phyloP scores from a whole-genome alignment of 176 grass and related monocot genomes.

The Rhynchospora pubera region DNA sequence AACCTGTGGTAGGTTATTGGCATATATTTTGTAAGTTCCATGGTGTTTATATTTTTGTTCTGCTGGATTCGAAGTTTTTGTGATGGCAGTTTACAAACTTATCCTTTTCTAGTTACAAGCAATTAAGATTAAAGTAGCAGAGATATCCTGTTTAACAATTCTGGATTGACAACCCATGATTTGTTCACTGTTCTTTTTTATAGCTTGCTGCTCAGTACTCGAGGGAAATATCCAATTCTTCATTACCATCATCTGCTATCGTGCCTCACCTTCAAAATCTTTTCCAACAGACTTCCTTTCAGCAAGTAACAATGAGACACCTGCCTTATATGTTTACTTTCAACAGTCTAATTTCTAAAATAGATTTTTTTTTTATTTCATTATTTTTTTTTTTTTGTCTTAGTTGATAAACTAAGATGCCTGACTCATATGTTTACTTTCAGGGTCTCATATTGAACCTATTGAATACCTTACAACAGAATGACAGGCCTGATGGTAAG shows the following conservation, averaged over 20 bases:
- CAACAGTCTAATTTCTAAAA: slow-evolving; percentile 6
- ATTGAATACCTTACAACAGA: slow-evolving; percentile 78
- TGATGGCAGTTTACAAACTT: background rate
- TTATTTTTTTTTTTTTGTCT: slow-evolving; percentile 15
- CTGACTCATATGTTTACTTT: slow-evolving; percentile 25
- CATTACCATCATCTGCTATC: slow-evolving; percentile 62
- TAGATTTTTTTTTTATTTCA: too few relatives aligned
- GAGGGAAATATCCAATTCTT: slow-evolving; percentile 68
- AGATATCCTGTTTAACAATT: background rate
- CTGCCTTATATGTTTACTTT: background rate
- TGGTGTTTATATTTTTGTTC: background rate
- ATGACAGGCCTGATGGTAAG: slow-evolving; percentile 68
- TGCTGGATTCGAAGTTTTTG: background rate
- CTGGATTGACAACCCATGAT: background rate
- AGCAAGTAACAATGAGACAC: slow-evolving; percentile 51
- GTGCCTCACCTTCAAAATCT: slow-evolving; percentile 96
- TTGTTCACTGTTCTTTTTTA: background rate
- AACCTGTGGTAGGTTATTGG: slow-evolving; percentile 57
- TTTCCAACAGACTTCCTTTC: slow-evolving; percentile 87
- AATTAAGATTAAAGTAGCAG: background rate
- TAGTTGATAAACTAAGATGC: slow-evolving; percentile 9
- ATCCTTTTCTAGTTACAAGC: background rate
- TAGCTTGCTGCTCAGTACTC: slow-evolving; percentile 53
- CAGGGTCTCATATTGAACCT: slow-evolving; percentile 88
- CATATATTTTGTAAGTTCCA: background rate